Evolutionary conservation across 73 alveolate genomes (phyloP).

Genomic region (Tetrahymena thermophila): DNA sequence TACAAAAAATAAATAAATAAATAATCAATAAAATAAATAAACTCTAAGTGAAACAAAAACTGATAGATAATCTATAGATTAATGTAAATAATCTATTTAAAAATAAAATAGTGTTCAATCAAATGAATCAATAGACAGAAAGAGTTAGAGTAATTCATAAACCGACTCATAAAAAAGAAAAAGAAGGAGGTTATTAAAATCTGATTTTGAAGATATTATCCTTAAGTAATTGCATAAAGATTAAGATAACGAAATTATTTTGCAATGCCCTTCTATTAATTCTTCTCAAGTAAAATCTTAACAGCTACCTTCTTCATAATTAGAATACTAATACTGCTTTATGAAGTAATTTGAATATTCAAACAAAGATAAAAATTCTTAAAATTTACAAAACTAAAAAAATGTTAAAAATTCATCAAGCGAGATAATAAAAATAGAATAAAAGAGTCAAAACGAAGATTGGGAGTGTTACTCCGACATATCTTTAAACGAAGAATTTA

Average conservation of each 20-base stretch:
- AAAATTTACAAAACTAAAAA: neutral
- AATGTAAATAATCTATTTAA: neutral
- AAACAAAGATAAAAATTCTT: neutral
- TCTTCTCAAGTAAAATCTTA: neutral
- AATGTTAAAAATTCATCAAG: too few species aligned
- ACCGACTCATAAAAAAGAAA: neutral
- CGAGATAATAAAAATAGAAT: neutral
- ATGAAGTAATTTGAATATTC: neutral
- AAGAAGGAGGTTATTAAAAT: neutral
- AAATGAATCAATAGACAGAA: neutral
- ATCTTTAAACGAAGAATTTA: neutral
- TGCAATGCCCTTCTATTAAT: neutral
- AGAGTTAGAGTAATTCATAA: neutral
- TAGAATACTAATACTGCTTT: neutral
- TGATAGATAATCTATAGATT: neutral
- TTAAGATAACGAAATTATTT: too few species aligned
- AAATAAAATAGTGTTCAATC: neutral
- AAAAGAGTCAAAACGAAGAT: neutral
- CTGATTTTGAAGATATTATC: neutral
- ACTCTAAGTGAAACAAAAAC: neutral
- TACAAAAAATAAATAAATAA: too few species aligned
- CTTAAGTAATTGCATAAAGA: neutral
- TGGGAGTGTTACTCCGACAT: neutral
- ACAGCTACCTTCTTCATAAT: neutral
- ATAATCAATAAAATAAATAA: too few species aligned